Conservation (phyloP, 441 rosid species). For the Pelargonium australe region DNA sequence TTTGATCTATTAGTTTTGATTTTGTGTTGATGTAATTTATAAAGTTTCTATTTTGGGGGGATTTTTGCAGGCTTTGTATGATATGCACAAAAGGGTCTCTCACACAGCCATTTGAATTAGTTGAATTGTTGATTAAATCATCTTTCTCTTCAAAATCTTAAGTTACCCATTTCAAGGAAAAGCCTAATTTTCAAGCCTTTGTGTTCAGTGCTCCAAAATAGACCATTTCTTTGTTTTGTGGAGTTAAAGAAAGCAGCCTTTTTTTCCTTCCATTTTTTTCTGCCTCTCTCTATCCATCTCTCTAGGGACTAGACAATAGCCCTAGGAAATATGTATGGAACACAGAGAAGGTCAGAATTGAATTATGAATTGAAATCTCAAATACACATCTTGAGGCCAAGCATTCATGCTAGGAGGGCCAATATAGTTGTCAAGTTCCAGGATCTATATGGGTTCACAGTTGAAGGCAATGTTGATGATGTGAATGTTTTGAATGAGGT, state of each 20-base stretch:
- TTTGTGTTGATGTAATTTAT: background rate
- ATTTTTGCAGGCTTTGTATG: constrained; percentile 1
- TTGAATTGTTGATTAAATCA: background rate
- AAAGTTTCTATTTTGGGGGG: constrained; percentile 1
- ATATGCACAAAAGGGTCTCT: constrained; percentile 1
- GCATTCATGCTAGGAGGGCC: constrained; percentile 90
- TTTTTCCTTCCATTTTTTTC: constrained; percentile 21
- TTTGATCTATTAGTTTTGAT: background rate
- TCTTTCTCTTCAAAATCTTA: constrained; percentile 12
- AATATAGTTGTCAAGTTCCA: constrained; percentile 82
- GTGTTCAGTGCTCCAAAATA: constrained; percentile 16
- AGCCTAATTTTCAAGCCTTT: constrained; percentile 20
- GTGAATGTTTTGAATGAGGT: constrained; percentile 90
- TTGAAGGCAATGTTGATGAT: constrained; percentile 97
- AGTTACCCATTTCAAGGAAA: constrained; percentile 21
- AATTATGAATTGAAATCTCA: constrained; percentile 63
- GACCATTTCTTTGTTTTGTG: constrained; percentile 46
- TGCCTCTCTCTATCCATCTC: constrained; percentile 23
- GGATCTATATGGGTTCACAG: constrained; percentile 86
- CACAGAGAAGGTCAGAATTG: constrained; percentile 55
- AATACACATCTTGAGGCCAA: constrained; percentile 73
- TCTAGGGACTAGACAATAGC: background rate
- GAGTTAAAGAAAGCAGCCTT: constrained; percentile 2
- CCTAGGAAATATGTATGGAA: constrained; percentile 44
- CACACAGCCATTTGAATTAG: background rate